Percentiles rank a stretch among this genome's conserved stretches.
phyloP scores from a whole-genome alignment of 2,329 filamentous ascomycete species.

The Mycosphaerelloides madeirae region DNA sequence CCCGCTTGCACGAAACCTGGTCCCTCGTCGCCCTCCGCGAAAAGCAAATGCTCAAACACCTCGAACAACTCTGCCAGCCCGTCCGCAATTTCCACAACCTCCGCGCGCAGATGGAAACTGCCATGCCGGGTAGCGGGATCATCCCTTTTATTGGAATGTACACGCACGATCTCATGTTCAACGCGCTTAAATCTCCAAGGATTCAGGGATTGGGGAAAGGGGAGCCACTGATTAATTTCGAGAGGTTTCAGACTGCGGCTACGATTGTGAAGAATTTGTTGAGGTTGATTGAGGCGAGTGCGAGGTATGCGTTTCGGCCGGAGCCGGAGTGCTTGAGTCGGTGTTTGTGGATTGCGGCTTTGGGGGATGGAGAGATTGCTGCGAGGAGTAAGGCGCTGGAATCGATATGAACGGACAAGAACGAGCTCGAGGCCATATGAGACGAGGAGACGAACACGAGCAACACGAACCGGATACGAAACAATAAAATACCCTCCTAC shows the following conservation, averaged over 20 bases:
- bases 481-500: no score
- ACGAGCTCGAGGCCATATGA: neutral
- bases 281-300: constrained; percentile 72
- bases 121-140: constrained; percentile 60
- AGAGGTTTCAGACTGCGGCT: constrained; percentile 71
- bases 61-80: constrained; percentile 71
- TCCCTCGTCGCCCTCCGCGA: constrained; percentile 62
- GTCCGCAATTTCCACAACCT: constrained; percentile 73
- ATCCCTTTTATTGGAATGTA: constrained; percentile 80
- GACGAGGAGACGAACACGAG: neutral
- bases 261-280: constrained; percentile 74
- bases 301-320: constrained; percentile 67
- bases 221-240: constrained; percentile 74
- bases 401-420: constrained; percentile 2
- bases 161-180: constrained; percentile 78
- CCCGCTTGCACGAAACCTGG: constrained; percentile 67
- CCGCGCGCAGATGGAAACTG: constrained; percentile 69
- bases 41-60: constrained; percentile 59
- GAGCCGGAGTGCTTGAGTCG: constrained; percentile 73
- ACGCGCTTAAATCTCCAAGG: constrained; percentile 71
- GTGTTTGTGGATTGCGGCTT: constrained; percentile 78
- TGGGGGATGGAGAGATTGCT: constrained; percentile 68
- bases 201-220: no score
- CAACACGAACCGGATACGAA: neutral
- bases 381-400: constrained; percentile 28